phyloP scores from a whole-genome alignment of 305 asterid species.

The Solanum hybrid region DNA sequence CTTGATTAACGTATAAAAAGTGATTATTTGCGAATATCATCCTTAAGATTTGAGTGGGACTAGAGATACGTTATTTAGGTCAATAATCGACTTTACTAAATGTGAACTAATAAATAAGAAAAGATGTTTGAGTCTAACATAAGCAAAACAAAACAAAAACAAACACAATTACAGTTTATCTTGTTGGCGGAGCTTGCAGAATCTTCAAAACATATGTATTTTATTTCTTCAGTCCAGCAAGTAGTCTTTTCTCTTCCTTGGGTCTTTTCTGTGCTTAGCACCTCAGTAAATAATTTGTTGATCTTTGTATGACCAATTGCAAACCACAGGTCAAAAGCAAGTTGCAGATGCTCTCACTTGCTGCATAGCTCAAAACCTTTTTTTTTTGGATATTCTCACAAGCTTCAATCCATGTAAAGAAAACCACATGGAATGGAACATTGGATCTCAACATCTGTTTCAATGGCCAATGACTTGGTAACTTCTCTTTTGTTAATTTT shows the following conservation, averaged over 20 bases:
- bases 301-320: background rate
- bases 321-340: background rate
- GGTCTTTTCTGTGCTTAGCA: background rate
- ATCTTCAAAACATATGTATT: background rate
- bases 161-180: background rate
- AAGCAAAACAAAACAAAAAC: background rate
- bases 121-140: background rate
- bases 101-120: background rate
- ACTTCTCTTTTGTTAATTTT: background rate
- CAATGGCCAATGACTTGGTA: background rate
- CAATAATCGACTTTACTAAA: background rate
- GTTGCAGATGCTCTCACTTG: background rate
- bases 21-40: background rate
- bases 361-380: background rate
- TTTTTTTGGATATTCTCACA: background rate
- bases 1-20: background rate
- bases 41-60: background rate
- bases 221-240: background rate
- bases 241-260: background rate
- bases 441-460: background rate
- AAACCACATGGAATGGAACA: background rate
- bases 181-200: background rate
- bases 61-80: background rate
- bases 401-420: background rate
- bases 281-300: background rate